Evolutionary conservation across 2,329 filamentous ascomycete species (phyloP), one percentile per base, ranked within the genome.

Genomic region (Penicillium sp.): DNA sequence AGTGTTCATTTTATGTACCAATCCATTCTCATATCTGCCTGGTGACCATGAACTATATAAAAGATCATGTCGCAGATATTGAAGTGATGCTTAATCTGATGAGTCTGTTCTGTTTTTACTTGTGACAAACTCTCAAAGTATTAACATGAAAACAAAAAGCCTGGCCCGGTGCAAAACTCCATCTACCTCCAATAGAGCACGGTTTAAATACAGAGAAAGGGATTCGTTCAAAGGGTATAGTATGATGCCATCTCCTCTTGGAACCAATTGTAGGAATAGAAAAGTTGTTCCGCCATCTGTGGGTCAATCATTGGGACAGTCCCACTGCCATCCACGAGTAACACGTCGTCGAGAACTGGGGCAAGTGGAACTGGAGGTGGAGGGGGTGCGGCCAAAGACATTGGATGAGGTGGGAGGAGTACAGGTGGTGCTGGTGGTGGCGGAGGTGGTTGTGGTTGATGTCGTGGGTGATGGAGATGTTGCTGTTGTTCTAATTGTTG

Each of bases 201-300:
- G 10, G 11, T 46, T 34, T 29, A 18, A 40, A 40, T 46, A 56
- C 26, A 52, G 6, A 39, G 11, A 60, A 50, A 59, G 20, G 57
- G n/a, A 57, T 50, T 55, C 45, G 51, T 53, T 64, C 56, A 72
- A 56, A 73, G 65, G 63, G 70, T 73, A 70, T 74, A 74, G 61
- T 70, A 73, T 29, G 65, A 71, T 40, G 71, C 70, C 69, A 74
- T 72, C 55, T 74, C 71, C 61, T 73, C 69, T 55, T 74, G 71
- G 37, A 74, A 74, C 71, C 71, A 74, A 58, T 73, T 71, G 53
- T 74, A 73, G 2, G 70, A 73, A 55, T 73, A 73, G 26, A 68
- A 72, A 46, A 74, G 57, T 59, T 74, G 71, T 40, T 74, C 70
- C 22, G 71, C 71, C 65, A 74, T 63, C 51, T 71, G 68, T 6